Conservation (phyloP, 2,329 filamentous ascomycete genomes). For the Alternaria infectoria region DNA sequence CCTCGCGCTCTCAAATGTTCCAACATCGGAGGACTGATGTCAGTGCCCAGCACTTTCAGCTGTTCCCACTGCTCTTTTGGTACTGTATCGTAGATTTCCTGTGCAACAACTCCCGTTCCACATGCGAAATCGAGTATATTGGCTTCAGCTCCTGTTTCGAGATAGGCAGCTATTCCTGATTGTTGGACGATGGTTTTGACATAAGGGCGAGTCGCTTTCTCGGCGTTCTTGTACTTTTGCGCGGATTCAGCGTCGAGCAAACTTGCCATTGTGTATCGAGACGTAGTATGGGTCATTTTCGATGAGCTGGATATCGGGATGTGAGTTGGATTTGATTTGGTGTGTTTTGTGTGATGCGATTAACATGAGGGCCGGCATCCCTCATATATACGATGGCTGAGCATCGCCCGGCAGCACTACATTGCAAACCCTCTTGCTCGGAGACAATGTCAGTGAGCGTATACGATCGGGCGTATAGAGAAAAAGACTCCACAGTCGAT, state of each 20-base stretch:
- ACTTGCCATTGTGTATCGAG: neutral
- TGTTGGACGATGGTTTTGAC: constrained; percentile 21
- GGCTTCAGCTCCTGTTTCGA: neutral
- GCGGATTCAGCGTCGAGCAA: constrained; percentile 15
- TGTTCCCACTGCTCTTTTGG: constrained; percentile 18
- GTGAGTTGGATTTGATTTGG: too few species aligned
- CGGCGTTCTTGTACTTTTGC: constrained; percentile 23
- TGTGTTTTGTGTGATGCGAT: neutral
- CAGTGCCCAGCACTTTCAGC: constrained; percentile 27
- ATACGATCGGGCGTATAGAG: neutral
- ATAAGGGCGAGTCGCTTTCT: constrained; percentile 28
- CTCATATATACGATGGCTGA: neutral
- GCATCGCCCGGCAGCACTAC: neutral
- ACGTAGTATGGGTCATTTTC: too few species aligned
- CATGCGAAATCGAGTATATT: constrained; percentile 33
- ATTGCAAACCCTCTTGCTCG: too few species aligned
- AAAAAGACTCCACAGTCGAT: neutral
- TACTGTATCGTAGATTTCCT: constrained; percentile 24
- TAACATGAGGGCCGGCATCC: neutral
- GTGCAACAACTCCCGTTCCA: constrained; percentile 32
- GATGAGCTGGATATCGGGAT: neutral
- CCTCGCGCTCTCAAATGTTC: constrained; percentile 19
- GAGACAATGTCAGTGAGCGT: neutral
- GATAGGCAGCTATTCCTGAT: neutral
- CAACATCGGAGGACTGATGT: constrained; percentile 31